Evolutionary conservation across 495 filamentous ascomycete genomes (phyloP), one percentile per base, ranked within the genome.

Genomic region (Penicillium nucicola): DNA sequence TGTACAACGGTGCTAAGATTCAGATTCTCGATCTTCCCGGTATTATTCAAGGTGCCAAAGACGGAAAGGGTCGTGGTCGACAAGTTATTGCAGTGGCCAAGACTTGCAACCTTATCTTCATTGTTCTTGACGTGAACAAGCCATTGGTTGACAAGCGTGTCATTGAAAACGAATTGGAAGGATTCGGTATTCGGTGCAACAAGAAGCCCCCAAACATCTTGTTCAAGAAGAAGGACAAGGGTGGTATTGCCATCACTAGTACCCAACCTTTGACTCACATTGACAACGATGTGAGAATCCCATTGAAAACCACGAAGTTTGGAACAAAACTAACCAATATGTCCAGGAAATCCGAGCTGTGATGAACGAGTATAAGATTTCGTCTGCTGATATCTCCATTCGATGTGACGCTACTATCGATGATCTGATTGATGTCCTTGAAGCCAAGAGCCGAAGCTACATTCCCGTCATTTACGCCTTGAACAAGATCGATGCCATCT

Each of bases 141-240:
- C 95, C 93, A 22, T 69, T 98, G 60, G 93, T 92, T 32, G 93
- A 98, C 73, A 98, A 98, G 77, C 85, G 88, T 55, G 81, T 98
- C 44, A 98, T 98, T 61, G 93, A 98, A 72, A 80, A 81, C n/a
- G 93, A 98, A 75, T 72, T 98, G 66, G 93, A 98, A 63, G 92
- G 93, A 23, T 98, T 98, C 57, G 93, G 93, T 42, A 97, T 98
- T 66, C 82, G 93, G 52, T 92, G 97, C 74, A 98, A 98, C 77
- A 97, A 97, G 77, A 70, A 84, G 56, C 93, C 93, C 25, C 93
- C 95, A 23, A 98, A 98, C 67, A 98, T 98, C 61, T 84, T 89
- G 14, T 97, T 97, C 77, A 92, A 85, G 77, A 98, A 98, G 81
- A 98, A 98, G 77, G 95, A 98, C 70, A 97, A 97, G 77, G 93